Percentiles rank a stretch among this genome's conserved stretches.
phyloP scores from a whole-genome alignment of 176 grass and related monocot genomes.

The Bothriochloa decipiens region DNA sequence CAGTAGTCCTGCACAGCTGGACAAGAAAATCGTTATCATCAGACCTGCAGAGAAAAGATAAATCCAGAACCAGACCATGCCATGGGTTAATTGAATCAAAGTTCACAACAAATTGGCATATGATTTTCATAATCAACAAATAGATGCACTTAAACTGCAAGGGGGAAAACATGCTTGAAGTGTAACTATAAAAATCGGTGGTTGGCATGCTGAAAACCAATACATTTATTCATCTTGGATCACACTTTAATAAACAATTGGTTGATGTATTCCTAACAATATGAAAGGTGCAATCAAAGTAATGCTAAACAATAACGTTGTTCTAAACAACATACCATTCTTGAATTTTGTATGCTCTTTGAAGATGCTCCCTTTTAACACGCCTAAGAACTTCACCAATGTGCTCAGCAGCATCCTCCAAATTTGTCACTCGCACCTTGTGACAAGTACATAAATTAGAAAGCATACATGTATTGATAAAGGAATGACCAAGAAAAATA shows the following conservation, averaged over 20 bases:
- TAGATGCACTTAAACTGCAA: neutral
- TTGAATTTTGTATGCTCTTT: conserved; percentile 95
- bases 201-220: neutral
- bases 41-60: conserved; percentile 55
- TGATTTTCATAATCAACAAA: conserved; percentile 1
- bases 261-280: neutral
- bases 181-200: neutral
- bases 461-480: neutral
- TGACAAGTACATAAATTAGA: conserved; percentile 20
- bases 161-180: neutral
- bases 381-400: conserved; percentile 93
- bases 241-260: neutral
- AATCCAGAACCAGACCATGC: conserved; percentile 13
- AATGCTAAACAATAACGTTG: neutral
- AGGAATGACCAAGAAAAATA: neutral
- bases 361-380: conserved; percentile 90
- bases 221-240: neutral
- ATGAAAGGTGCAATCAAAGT: neutral
- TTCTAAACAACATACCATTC: conserved; percentile 66
- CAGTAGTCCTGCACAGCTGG: conserved; percentile 72
- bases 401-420: conserved; percentile 91
- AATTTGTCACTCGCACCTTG: conserved; percentile 95
- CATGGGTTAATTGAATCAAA: conserved; percentile 6
- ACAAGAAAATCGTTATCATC: conserved; percentile 91
- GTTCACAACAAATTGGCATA: neutral